Evolutionary conservation across 495 filamentous ascomycete species (phyloP).

Genomic region (Neurospora sp.): DNA sequence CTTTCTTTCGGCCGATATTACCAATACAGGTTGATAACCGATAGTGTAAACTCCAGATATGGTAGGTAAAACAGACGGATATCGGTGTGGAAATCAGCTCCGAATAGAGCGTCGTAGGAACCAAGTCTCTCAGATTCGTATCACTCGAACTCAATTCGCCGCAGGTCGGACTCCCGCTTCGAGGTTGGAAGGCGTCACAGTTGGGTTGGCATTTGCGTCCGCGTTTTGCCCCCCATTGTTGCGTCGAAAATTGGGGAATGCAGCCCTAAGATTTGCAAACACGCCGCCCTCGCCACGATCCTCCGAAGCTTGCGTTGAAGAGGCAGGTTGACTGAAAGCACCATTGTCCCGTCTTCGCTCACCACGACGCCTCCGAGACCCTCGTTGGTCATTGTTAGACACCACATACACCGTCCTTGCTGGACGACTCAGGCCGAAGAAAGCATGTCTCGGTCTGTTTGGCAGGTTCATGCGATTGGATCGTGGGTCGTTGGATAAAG

Average conservation of each 20-base stretch:
- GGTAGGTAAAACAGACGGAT: background rate
- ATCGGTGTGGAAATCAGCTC: background rate
- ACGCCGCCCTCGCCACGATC: background rate
- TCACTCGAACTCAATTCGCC: background rate
- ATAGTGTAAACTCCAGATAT: background rate
- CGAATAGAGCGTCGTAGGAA: background rate
- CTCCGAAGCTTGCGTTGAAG: background rate
- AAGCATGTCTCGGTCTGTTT: conserved; percentile 11
- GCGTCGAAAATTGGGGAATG: conserved; percentile 7
- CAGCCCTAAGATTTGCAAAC: conserved; percentile 10
- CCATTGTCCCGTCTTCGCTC: background rate
- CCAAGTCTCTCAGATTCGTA: background rate
- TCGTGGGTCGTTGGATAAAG: conserved; percentile 13
- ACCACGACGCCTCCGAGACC: background rate
- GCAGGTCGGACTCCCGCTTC: conserved; percentile 20
- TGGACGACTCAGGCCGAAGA: conserved; percentile 17
- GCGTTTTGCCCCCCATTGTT: background rate
- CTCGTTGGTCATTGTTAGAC: background rate
- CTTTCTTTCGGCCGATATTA: background rate
- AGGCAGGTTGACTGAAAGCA: background rate
- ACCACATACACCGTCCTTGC: conserved; percentile 3
- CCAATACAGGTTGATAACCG: background rate
- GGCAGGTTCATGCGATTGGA: conserved; percentile 35
- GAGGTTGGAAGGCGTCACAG: conserved; percentile 25
- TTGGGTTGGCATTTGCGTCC: conserved; percentile 7